phyloP scores from a whole-genome alignment of 495 filamentous ascomycete species.

The Pseudotulostoma volvatum region DNA sequence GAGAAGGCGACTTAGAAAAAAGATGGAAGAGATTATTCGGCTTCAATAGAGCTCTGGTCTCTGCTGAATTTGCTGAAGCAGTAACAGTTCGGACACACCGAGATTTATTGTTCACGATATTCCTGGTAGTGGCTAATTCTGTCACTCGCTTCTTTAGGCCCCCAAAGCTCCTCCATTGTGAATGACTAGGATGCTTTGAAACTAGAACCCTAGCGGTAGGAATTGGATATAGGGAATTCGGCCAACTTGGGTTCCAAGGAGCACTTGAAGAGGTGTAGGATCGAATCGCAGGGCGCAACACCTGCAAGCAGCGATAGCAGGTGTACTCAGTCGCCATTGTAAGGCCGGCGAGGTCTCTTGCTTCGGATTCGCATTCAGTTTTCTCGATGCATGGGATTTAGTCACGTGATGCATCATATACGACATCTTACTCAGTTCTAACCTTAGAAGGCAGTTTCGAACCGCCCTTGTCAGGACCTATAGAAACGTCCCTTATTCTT shows the following conservation, averaged over 20 bases:
- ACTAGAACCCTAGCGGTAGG: neutral
- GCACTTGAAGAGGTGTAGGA: slow-evolving; percentile 7
- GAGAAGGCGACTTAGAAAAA: slow-evolving; percentile 72
- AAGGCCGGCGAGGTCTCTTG: slow-evolving; percentile 1
- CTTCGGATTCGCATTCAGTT: no score
- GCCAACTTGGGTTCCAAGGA: neutral
- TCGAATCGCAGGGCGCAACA: slow-evolving; percentile 16
- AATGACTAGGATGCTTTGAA: neutral
- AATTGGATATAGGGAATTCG: neutral
- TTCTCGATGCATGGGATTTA: no score
- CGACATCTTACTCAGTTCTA: no score
- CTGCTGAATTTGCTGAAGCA: slow-evolving; percentile 3
- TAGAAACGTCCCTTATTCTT: neutral
- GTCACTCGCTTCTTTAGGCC: neutral
- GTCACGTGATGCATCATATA: no score
- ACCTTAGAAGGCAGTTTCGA: no score
- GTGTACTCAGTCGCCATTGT: slow-evolving; percentile 28
- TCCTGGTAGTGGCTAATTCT: neutral
- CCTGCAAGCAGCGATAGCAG: slow-evolving; percentile 28
- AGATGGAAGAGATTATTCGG: slow-evolving; percentile 83
- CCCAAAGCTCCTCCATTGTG: neutral
- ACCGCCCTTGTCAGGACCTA: neutral
- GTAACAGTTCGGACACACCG: slow-evolving; percentile 1
- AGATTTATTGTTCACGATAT: neutral
- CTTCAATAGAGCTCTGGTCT: slow-evolving; percentile 39